Conservation (phyloP, 148 eudicot species). For the Arbutus unedo region DNA sequence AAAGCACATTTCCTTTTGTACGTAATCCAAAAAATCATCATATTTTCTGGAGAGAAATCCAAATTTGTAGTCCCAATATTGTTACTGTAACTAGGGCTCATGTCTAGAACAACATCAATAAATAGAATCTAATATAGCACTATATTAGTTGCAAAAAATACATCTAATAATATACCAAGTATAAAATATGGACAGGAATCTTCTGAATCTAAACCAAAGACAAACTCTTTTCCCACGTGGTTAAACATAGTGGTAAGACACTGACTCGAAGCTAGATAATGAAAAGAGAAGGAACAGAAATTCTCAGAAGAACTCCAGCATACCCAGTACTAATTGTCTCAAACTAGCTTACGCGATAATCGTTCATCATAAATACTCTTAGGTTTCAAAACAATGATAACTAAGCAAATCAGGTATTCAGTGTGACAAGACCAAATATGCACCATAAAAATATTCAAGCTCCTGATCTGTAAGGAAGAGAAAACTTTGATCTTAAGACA, state of each 20-base stretch:
- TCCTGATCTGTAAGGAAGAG: background rate
- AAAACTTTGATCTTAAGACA: background rate
- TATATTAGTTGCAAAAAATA: background rate
- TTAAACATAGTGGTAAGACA: background rate
- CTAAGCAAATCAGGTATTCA: background rate
- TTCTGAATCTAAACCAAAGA: background rate
- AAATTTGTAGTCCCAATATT: background rate
- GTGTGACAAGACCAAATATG: background rate
- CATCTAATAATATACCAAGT: background rate
- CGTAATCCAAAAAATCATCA: background rate
- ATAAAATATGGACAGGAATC: background rate
- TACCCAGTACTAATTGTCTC: background rate
- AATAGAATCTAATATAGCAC: background rate
- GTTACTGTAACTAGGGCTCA: background rate
- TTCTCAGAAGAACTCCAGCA: background rate
- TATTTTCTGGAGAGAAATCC: background rate
- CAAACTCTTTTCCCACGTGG: background rate
- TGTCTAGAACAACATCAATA: background rate
- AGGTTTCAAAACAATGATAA: background rate
- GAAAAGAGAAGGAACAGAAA: background rate
- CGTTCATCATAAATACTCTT: background rate
- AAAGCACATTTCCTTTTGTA: slow-evolving; percentile 1
- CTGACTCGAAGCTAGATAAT: background rate
- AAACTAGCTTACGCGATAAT: background rate
- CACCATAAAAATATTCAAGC: background rate